Conservation (phyloP, 1,139 yeast genomes). For the Sugiyamaella paludigena region DNA sequence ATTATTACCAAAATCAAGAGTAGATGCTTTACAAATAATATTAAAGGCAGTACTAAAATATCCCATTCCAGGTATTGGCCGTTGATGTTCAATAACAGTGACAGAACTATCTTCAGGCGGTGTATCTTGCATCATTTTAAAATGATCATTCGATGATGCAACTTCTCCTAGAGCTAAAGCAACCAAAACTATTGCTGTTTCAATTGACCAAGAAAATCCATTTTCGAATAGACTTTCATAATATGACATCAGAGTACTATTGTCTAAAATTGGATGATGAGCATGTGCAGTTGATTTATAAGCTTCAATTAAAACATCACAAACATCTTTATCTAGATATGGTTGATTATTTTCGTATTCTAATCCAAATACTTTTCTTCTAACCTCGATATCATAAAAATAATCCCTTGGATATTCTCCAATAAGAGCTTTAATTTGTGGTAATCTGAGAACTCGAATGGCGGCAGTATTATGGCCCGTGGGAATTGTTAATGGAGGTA, state of each 20-base stretch:
- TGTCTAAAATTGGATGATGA: conserved; percentile 14
- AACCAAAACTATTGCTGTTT: conserved; percentile 17
- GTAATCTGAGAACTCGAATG: conserved; percentile 18
- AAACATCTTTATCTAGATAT: conserved; percentile 5
- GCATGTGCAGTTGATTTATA: conserved; percentile 16
- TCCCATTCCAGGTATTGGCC: conserved; percentile 10
- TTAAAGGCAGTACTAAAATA: conserved; percentile 9
- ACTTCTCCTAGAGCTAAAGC: conserved; percentile 21
- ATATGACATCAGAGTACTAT: conserved; percentile 5
- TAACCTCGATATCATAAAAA: conserved; percentile 19
- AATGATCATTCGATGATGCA: conserved; percentile 8
- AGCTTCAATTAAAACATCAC: conserved; percentile 9
- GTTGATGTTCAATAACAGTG: neutral
- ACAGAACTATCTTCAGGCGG: conserved; percentile 5
- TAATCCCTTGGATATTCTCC: conserved; percentile 23
- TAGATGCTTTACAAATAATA: conserved; percentile 5
- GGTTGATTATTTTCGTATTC: conserved; percentile 5
- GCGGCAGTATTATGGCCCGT: conserved; percentile 21
- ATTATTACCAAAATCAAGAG: conserved; percentile 15
- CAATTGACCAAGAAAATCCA: conserved; percentile 11
- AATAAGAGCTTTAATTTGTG: conserved; percentile 17
- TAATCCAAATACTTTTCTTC: conserved; percentile 4
- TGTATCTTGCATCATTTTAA: neutral
- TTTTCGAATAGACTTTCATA: conserved; percentile 8
- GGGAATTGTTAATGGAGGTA: conserved; percentile 21